Base-by-base conservation (phyloP, 768 basidiomycete genomes). In the Rubroboletus pulcherrimus region DNA sequence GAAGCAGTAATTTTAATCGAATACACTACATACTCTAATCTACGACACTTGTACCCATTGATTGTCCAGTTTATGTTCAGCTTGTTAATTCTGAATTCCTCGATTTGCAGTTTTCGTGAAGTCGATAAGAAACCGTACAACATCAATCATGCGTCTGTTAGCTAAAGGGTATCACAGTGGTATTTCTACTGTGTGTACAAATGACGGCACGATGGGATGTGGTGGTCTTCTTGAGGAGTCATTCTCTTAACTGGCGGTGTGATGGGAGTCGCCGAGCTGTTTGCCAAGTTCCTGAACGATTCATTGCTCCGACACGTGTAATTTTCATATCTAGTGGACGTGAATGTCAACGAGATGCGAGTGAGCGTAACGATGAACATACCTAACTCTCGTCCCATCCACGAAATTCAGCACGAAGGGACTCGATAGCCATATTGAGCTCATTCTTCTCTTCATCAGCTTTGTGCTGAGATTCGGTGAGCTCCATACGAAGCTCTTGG, bases 341-440 rank as follows among this genome's bases (percentile, higher is more conserved):
- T n/a, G 5, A 48, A n/a, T 5, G 9, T 48, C 34, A 35, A 37
- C 14, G 5, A 26, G 6, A 24, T 4, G 7, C 14, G 0, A 17
- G 15, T 37, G 11, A 48, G 3, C 1, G 15, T 11, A 1, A 17
- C 14, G 9, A 21, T 10, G 17, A 24, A 26, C 14, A 3, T 15
- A 47, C 46, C n/a, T 4, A 15, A 34, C 46, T 34, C 33, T 47
- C 9, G 9, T 24, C 19, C 15, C 5, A 34, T 4, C 15, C 33
- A 10, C 21, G 24, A 41, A 54, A 35, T 15, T 60, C 52, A 2
- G 35, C 29, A 10, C 49, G 49, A 29, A 60, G 39, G 15, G 58
- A 49, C 31, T 54, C 31, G 17, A 60, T 40, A 9, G 26, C 30
- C 35, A n/a, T 15, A 6, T 7, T 30, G 9, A 58, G 15, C 19